phyloP scores from a whole-genome alignment of 768 basidiomycete genomes.

The Phaffia australis region DNA sequence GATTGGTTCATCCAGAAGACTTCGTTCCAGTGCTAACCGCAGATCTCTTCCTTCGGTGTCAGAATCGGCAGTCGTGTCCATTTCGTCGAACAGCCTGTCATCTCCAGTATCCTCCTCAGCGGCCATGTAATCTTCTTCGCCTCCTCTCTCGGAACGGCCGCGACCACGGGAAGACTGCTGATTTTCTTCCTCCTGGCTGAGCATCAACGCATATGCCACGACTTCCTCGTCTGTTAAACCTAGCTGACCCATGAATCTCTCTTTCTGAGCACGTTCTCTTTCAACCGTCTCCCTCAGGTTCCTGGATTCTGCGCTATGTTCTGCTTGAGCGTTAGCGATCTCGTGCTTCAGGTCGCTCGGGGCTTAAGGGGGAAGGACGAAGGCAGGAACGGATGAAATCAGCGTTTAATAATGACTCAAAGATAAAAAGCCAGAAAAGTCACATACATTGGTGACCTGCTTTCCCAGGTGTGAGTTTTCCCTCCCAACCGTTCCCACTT shows the following conservation, averaged over 20 bases:
- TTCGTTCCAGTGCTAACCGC: background rate
- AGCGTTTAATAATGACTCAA: background rate
- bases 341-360: constrained; percentile 17
- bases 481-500: constrained; percentile 6
- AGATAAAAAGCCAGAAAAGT: background rate
- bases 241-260: constrained; percentile 11
- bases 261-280: constrained; percentile 4
- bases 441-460: background rate
- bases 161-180: background rate
- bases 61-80: background rate
- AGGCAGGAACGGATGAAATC: background rate
- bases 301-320: constrained; percentile 9
- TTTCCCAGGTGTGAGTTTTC: background rate
- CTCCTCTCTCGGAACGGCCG: too few relatives aligned
- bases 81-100: constrained; percentile 2
- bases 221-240: constrained; percentile 17
- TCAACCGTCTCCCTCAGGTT: background rate
- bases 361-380: background rate
- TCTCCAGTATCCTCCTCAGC: background rate
- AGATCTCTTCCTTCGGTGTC: background rate
- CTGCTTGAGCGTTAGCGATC: constrained; percentile 13
- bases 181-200: constrained; percentile 21
- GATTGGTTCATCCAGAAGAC: constrained; percentile 1
- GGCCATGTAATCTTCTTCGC: background rate
- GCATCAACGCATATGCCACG: constrained; percentile 17